Evolutionary conservation across 371 early-diverging fungal species (phyloP), one percentile per base, ranked within the genome.

Genomic region (Gilbertella persicaria): DNA sequence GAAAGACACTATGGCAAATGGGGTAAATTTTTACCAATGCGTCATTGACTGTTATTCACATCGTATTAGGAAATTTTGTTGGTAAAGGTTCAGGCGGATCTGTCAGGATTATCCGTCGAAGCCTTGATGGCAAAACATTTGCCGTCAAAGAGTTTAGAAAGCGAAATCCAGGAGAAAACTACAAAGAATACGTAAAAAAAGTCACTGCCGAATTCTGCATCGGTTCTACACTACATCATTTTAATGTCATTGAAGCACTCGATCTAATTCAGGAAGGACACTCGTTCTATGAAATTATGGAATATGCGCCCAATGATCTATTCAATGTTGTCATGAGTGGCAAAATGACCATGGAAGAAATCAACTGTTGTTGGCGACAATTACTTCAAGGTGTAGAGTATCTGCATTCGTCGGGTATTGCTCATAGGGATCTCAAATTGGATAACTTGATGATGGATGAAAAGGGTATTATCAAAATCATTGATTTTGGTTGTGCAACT

Each of bases 401-500:
- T 51, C 60, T 93, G 28, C 88, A 88, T 58, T 60, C 63, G 12
- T 64, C 87, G 46, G 93, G 93, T 37, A 85, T 94, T 45, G 89
- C 89, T 3, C 95, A 94, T 62, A 78, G 93, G 14, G 94, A 94
- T 66, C 54, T 94, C 33, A 94, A 94, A 58, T 82, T 91, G 5
- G 95, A 93, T 52, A 93, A 94, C 66, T 80, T 87, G 51, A 67
- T 91, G 19, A 59, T 92, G 59, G 79, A 79, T 37, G 84, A 80
- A 45, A 67, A 65, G 6, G 85, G 87, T 14, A 76, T 83, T 9
- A 71, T 95, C 56, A 95, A 96, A 64, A 83, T 95, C 42, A 89
- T 91, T 21, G 97, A 97, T 67, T 95, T 96, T 81, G 95, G 97
- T n/a, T 89, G 87, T 35, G 87, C 95, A 16, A 80, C 82, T 8